Evolutionary conservation across 495 filamentous ascomycete genomes (phyloP), one percentile per base, ranked within the genome.

Genomic region (Aspergillus panamensis): DNA sequence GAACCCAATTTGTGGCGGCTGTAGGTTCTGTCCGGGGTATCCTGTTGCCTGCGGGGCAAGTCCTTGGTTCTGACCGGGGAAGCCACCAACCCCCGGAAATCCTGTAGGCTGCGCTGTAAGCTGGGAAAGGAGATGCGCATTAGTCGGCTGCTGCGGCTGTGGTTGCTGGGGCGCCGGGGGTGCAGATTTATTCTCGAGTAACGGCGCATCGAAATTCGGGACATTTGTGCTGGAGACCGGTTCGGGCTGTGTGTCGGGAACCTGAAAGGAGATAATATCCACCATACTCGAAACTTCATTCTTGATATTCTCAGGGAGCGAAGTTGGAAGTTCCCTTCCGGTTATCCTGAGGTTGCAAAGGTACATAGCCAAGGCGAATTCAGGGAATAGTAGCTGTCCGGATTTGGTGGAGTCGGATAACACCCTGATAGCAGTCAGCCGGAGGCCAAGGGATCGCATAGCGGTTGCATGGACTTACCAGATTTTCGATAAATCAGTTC

Each of bases 211-310:
- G 68, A 97, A 96, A 59, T 85, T 91, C 8, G 93, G 90, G 25
- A 84, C 85, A 74, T 94, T 96, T 35, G 79, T 86, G 55, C 73
- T 74, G 16, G 77, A 66, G 33, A 77, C 65, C 12, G 74, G 72
- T 58, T 66, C 52, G 13, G 87, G 82, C 16, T 74, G 79, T 14
- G 92, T 88, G 62, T 98, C 95, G 0, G 85, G 84, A 17, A 97
- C 84, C 57, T 89, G 90, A 69, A 97, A 97, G 17, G 93, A 96
- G 61, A 99, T 99, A 43, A 97, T 97, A 67, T 99, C 95, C 33
- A 99, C 95, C 94, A 99, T 97, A 66, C 95, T 95, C 9, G 93
- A 97, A 30, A 99, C 95, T 73, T 99, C 95, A 68, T 97, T 99
- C 72, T 82, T 87, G 48, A 97, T 85, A 40, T 82, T 87, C 40